Evolutionary conservation across 2,329 filamentous ascomycete species (phyloP), one percentile per base, ranked within the genome.

Genomic region (Stagonosporopsis cucurbitacearum): DNA sequence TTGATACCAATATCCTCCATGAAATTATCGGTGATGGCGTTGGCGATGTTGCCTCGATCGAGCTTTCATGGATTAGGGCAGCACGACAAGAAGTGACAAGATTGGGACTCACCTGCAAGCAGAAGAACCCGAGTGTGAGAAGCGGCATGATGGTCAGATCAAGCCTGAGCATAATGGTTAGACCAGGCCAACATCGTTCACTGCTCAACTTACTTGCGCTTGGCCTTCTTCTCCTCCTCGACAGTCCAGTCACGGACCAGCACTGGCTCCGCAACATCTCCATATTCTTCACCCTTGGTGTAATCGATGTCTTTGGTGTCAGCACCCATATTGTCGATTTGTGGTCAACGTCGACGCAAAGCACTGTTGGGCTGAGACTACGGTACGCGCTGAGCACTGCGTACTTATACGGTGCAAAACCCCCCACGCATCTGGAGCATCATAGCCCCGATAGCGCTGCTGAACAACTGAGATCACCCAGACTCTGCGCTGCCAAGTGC

Each of bases 21-120:
- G 44, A 71, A 63, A 26, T 62, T 59, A 46, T 71, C 68, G 3
- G 67, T 68, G 19, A 71, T 57, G 17, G 68, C 68, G 17, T 71
- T 69, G 12, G 64, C 55, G 44, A 79, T 75, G 55, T 79, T 79
- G 7, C 74, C 72, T 19, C 77, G 67, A 56, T 82, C 79, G 20
- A 83, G 73, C 51, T 66, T 22, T 17, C n/a, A 6, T 11, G 17
- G 17, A n/a, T 43, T 19, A 43, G 25, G 3, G 20, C 12, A 3
- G n/a, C 17, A 37, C 8, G 19, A 12, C 7, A 4, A 37, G 26
- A 3, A 17, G 25, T 22, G 25, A 2, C 11, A 12, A 12, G 15
- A 11, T 6, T 42, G 40, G 40, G 8, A 22, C n/a, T 23, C 40
- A 48, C 51, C 30, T 49, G 72, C 19, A 75, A 54, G 0, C 66